These are phyloP conservation scores for Elsinoe fawcettii DNA, from an alignment of 2,329 filamentous ascomycete genomes.

Conservation along the genomic window DNA sequence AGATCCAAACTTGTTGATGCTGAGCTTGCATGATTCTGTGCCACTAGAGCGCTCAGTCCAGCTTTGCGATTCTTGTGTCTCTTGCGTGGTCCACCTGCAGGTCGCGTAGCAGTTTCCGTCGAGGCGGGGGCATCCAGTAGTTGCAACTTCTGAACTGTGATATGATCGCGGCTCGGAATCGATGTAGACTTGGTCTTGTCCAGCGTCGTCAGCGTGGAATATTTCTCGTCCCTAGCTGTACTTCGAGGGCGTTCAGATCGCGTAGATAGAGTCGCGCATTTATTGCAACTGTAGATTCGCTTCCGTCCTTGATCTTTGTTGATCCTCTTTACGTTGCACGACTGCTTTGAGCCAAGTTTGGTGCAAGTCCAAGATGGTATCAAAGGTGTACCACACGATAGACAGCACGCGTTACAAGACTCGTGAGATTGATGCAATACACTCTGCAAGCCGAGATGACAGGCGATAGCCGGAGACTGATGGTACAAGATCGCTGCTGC, in stretches of 20 bases:
- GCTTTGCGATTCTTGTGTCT: conserved; percentile 49
- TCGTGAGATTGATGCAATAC: neutral
- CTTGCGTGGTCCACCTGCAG: conserved; percentile 39
- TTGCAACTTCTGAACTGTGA: neutral
- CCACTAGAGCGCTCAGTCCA: conserved; percentile 47
- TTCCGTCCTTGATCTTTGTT: neutral
- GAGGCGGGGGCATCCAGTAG: neutral
- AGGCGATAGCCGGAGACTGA: conserved; percentile 15
- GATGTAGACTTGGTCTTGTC: neutral
- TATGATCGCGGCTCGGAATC: too few species aligned
- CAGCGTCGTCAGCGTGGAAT: too few species aligned
- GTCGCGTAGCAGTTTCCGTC: neutral
- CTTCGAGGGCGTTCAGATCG: neutral
- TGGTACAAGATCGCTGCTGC: conserved; percentile 7
- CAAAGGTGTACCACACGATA: conserved; percentile 32
- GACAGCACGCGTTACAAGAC: conserved; percentile 22
- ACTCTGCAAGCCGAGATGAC: conserved; percentile 15
- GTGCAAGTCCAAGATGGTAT: conserved; percentile 31
- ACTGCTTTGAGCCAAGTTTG: neutral
- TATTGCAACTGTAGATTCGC: neutral
- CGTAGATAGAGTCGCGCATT: neutral
- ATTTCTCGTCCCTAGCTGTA: too few species aligned
- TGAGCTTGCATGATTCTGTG: conserved; percentile 35
- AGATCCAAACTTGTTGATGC: conserved; percentile 36
- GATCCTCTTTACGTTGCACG: neutral